Conservation (phyloP, 1,284 basidiomycete species). For the Ganoderma lingzhi region DNA sequence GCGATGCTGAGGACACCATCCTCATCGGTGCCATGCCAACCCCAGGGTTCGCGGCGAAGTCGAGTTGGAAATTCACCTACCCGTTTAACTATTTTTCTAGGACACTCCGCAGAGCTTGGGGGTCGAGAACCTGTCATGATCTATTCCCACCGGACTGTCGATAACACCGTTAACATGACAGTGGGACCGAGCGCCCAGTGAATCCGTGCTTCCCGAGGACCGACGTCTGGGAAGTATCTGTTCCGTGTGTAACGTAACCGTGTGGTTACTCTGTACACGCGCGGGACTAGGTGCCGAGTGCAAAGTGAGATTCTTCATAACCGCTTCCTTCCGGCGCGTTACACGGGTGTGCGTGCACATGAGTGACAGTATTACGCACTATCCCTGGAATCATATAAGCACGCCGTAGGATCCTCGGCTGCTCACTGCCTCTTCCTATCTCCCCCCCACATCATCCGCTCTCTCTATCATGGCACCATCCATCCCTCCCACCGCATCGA, state of each 20-base stretch:
- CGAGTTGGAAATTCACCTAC: background rate
- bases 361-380: background rate
- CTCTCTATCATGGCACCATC: background rate
- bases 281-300: background rate
- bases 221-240: background rate
- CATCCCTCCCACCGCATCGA: background rate
- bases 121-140: background rate
- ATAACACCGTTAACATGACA: background rate
- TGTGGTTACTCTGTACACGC: background rate
- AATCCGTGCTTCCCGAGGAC: no score
- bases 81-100: background rate
- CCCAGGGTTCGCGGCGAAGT: background rate
- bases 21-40: background rate
- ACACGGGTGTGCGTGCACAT: background rate
- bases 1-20: background rate
- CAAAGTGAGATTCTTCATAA: background rate
- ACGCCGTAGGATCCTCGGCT: background rate
- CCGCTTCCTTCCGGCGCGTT: background rate
- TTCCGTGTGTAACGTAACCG: background rate
- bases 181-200: no score
- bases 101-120: background rate
- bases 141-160: background rate
- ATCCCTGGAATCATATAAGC: background rate
- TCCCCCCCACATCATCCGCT: background rate
- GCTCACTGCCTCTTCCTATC: background rate